Evolutionary conservation across 202 grass and related monocot species (phyloP), one percentile per base, ranked within the genome.

Genomic region (Setaria italica): DNA sequence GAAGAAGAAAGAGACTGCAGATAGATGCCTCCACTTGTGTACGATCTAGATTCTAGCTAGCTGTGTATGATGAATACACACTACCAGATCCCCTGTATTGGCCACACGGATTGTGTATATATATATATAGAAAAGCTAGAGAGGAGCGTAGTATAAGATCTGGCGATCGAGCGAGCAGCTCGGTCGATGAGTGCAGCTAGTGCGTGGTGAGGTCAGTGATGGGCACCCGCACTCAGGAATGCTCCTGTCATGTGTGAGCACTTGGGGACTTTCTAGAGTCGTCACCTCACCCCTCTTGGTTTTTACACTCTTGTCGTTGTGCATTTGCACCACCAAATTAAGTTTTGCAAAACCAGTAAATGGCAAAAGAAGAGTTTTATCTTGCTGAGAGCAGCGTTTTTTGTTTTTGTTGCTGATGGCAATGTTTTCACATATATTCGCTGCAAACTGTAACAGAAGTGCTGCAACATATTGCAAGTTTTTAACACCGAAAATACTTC

Each of bases 151-250:
- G 11, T 14, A 10, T 21, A 21, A 62, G 30, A 6, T 55, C 33
- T 53, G 29, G 70, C 7, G 15, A 33, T 25, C 47, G 48, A 75
- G 72, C 30, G 17, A 11, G 11, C 9, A 41, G 48, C 48, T 37
- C 5, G 39, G 2, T n/a, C 11, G 1, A 33, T 17, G 19, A 41
- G 16, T 20, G 50, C 50, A 5, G 58, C n/a, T 37, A 82, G 80
- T 82, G 80, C 80, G 68, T 21, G 42, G 15, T 72, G 67, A 82
- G 80, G 67, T 72, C 80, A 82, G 80, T 62, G 67, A 34, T 59
- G 67, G 55, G 1, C 80, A 72, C 57, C 68, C 67, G 67, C 80
- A 72, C 80, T 72, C 16, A 82, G 57, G 25, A 72, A 82, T 72
- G 57, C 80, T 46, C 80, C 41, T 49, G 62, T 82, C 80, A 62